phyloP scores from a whole-genome alignment of 2,329 filamentous ascomycete species.

The Epichloe sp. region DNA sequence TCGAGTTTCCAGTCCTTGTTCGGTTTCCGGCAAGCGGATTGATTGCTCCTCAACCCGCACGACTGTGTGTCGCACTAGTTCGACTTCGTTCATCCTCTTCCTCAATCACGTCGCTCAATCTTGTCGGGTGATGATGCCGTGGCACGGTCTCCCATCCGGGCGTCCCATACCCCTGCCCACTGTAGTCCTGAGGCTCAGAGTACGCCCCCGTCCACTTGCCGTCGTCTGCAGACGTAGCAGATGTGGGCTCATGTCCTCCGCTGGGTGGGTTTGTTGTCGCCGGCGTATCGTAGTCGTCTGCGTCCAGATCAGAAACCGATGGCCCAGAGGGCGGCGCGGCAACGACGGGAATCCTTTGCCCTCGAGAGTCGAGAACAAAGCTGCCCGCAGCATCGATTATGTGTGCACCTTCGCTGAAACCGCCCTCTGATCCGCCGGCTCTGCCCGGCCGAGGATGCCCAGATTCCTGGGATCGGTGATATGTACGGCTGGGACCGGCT shows the following conservation, averaged over 20 bases:
- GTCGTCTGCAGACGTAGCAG: constrained; percentile 15
- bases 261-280: constrained; percentile 29
- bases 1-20: too few species aligned
- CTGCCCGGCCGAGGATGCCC: constrained; percentile 11
- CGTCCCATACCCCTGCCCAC: constrained; percentile 50
- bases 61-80: constrained; percentile 56
- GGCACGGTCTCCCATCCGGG: constrained; percentile 66
- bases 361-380: constrained; percentile 47
- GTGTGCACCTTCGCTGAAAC: constrained; percentile 61
- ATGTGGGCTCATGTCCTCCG: constrained; percentile 19
- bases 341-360: constrained; percentile 43
- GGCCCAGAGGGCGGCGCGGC: constrained; percentile 28
- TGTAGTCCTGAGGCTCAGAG: constrained; percentile 44
- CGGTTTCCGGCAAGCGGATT: too few species aligned
- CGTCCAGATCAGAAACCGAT: constrained; percentile 35
- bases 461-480: constrained; percentile 14
- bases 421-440: constrained; percentile 38
- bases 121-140: constrained; percentile 74
- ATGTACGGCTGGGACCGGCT: constrained; percentile 13
- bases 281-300: constrained; percentile 46
- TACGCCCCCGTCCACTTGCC: constrained; percentile 30
- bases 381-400: constrained; percentile 48
- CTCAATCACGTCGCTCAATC: constrained; percentile 77
- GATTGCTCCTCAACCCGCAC: constrained; percentile 14
- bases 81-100: constrained; percentile 73